Evolutionary conservation across 176 grass and related monocot genomes (phyloP), one percentile per base, ranked within the genome.

Genomic region (Puccinellia tenuiflora): DNA sequence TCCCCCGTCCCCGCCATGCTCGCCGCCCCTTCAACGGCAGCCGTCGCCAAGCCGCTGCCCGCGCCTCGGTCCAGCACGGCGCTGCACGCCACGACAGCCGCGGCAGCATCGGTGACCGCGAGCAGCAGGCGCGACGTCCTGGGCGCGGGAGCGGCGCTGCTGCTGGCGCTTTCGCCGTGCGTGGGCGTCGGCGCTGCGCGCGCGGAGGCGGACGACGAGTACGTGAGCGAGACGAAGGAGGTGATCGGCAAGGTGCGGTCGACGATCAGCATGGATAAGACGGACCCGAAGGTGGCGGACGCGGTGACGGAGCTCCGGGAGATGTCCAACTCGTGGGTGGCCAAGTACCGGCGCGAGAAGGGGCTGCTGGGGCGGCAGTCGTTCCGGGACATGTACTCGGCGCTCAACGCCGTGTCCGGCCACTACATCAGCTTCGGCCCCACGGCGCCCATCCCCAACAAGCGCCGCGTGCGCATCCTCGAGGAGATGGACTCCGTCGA

Each of bases 381-480:
- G 34, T 99, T 99, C 89, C 79, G 97, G 68, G 97, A 99, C 80
- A 96, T 96, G 86, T 99, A 99, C 85, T 96, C 97, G 28, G 97
- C 97, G 50, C 85, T 99, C 79, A 99, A 99, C 80, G 97, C 97
- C 76, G 91, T 96, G 17, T 99, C 97, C 3, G 97, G 93, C 17
- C 97, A 99, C 88, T 99, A 99, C 90, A 90, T 99, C 90, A 96
- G 97, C 88, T 99, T 99, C 81, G 97, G 97, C 81, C 93, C 97
- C 83, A 96, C 91, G 3, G 97, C 93, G 37, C 88, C 97, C 77
- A 99, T 99, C 82, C 97, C 93, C 12, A 79, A 88, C 74, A 99
- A 99, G 93, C 97, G 97, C 84, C 92, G 92, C 85, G 75, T 90
- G 1, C 89, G 97, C 84, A 96, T 99, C 86, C 85, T 99, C 72